Evolutionary conservation across 2,329 filamentous ascomycete genomes (phyloP).

Genomic region (Neophaeococcomyces aloes): DNA sequence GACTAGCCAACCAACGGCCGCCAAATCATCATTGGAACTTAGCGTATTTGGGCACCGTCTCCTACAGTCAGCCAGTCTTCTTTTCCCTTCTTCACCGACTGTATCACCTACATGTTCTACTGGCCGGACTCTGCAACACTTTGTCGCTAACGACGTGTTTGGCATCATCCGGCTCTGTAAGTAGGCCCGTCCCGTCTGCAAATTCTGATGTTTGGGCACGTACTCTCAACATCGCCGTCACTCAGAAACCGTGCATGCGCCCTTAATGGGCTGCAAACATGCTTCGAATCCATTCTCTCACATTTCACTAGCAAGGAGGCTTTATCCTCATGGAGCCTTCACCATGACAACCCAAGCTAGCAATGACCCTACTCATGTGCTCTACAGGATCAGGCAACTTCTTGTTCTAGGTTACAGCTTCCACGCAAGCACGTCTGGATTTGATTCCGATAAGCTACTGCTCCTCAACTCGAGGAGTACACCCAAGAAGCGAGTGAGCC

Average conservation of each 20-base stretch:
- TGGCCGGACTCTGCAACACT: background rate
- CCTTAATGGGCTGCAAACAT: background rate
- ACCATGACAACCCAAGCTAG: slow-evolving; percentile 1
- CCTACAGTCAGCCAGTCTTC: background rate
- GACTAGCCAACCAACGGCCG: background rate
- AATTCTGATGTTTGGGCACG: background rate
- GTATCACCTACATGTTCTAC: background rate
- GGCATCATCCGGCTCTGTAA: slow-evolving; percentile 1
- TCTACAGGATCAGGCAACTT: slow-evolving; percentile 1
- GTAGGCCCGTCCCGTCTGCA: slow-evolving; percentile 1
- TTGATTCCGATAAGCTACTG: slow-evolving; percentile 1
- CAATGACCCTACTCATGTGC: background rate
- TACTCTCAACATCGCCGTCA: slow-evolving; percentile 4
- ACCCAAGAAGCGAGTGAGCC: background rate
- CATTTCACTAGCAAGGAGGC: background rate
- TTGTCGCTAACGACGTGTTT: background rate
- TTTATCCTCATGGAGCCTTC: background rate
- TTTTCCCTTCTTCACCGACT: slow-evolving; percentile 2
- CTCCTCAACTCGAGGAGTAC: background rate
- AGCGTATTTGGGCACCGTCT: slow-evolving; percentile 2
- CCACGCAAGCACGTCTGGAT: background rate
- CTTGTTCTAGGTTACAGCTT: background rate
- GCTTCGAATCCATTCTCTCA: background rate
- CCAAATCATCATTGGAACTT: slow-evolving; percentile 3
- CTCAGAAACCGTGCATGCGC: background rate